Evolutionary conservation across 805 yeast genomes (phyloP).

Genomic region (Candida berthetii): DNA sequence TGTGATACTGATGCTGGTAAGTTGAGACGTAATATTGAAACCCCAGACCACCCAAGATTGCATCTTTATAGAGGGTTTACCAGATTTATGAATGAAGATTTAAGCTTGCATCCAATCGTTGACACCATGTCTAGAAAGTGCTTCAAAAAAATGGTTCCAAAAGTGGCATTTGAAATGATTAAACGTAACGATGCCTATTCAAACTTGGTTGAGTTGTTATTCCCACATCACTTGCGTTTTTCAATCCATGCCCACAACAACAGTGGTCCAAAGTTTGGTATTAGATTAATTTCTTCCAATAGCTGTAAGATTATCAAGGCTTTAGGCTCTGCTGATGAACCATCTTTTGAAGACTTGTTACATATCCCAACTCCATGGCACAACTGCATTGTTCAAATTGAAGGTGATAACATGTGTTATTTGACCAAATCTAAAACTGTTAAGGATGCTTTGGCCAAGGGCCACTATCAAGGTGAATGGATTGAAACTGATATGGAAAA

Average conservation of each 20-base stretch:
- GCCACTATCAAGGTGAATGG: constrained; percentile 29
- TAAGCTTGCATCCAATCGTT: constrained; percentile 35
- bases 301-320: constrained; percentile 40
- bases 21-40: constrained; percentile 52
- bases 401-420: constrained; percentile 24
- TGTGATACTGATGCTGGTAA: constrained; percentile 55
- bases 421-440: constrained; percentile 31
- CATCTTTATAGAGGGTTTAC: constrained; percentile 51
- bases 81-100: constrained; percentile 54
- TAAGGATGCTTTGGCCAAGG: constrained; percentile 27
- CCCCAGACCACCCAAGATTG: constrained; percentile 49
- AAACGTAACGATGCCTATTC: constrained; percentile 61
- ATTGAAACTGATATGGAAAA: constrained; percentile 20
- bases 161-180: constrained; percentile 59
- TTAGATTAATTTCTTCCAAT: constrained; percentile 36
- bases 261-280: constrained; percentile 55
- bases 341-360: constrained; percentile 42
- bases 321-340: constrained; percentile 32
- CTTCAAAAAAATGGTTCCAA: constrained; percentile 43
- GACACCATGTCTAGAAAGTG: constrained; percentile 35
- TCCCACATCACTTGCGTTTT: constrained; percentile 53
- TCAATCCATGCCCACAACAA: constrained; percentile 60
- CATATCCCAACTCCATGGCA: constrained; percentile 70
- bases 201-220: constrained; percentile 50
- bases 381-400: constrained; percentile 41